Evolutionary conservation across 129 eudicot species (phyloP), one percentile per base, ranked within the genome.

Genomic region (Sambucus nigra): DNA sequence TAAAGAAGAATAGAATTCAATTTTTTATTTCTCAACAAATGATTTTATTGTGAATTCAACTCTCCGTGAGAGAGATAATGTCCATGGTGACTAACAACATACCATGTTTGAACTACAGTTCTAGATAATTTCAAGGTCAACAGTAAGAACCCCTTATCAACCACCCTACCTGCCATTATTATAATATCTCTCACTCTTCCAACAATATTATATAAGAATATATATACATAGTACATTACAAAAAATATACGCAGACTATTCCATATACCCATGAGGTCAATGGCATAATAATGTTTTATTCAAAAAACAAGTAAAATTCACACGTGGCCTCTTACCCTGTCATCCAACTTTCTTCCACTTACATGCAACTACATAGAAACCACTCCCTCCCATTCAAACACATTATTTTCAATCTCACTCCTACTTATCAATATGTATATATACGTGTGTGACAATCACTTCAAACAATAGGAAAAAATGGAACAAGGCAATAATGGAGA

Each of bases 301-400:
- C 1, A 35, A 15, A 7, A 35, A 35, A 7, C 13, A 35, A 35
- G 1, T 15, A 31, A 9, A 5, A 5, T 31, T 15, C 42, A 1
- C 42, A 47, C 52, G 26, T 21, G 52, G 22, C 24, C 59, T 1
- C 32, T 17, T 56, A 42, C 57, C 23, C 69, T 49, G 65, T 56
- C 44, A 67, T 39, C 48, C 73, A 67, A 67, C 73, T 67, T 23
- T 35, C 58, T 12, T 32, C 61, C 67, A 59, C 67, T 51, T 29
- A 28, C 50, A 29, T 68, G 73, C 56, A 59, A 31, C 55, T 42
- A 65, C 70, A 67, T 28, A 53, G 73, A 59, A 59, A n/a, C 67
- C 60, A 25, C 61, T 53, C 29, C 51, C 32, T 24, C 49, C 46
- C 46, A 14, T 40, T 4, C 16, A 4, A 13, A 10, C 48, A 16